Base-by-base conservation (phyloP, 2,329 filamentous ascomycete species). In the Penicillium thymicola region DNA sequence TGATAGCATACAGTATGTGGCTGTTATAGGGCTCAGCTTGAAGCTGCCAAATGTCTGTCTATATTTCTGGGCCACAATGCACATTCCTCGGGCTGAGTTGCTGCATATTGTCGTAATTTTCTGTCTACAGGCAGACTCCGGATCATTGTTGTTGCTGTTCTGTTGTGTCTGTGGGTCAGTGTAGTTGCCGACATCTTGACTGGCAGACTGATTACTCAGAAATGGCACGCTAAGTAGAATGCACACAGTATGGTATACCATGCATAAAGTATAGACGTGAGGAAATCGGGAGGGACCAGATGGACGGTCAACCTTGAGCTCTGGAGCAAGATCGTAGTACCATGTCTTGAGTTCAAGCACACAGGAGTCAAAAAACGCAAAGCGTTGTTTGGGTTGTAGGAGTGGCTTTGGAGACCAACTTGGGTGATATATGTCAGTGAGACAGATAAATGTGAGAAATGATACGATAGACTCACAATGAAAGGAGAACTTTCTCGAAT, bases 1-100 rank as follows among this genome's bases (percentile, higher is more conserved):
- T 0, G 70, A 74, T 6, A 75, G 59, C 3, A 65, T 70, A 57
- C 70, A 75, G 51, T 75, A 68, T 1, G 71, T 75, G 0, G 72
- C 67, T 2, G 72, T 68, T 1, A 75, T 65, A 4, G 73, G 72
- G 41, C 72, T 74, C 14, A 55, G 57, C 27, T 61, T 70, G 59
- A 75, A 75, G 34, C 67, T 67, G 30, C 72, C 73, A 51, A 72
- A 75, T 2, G 49, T 58, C 23, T 70, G 63, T 21, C 69, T 64
- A 49, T 74, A 75, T 49, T 69, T 69, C 38, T 72, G 64, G 9
- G 62, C 61, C 16, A 71, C 55, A 14, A 65, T 32, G 37, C 65
- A 65, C 38, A 70, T 68, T 13, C 57, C 54, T 6, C 62, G 63
- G 4, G 65, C 58, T 11, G 72, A 66, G 37, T 66, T 61, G 34